phyloP scores from a whole-genome alignment of 805 yeast genomes.

The Candida patagonica region DNA sequence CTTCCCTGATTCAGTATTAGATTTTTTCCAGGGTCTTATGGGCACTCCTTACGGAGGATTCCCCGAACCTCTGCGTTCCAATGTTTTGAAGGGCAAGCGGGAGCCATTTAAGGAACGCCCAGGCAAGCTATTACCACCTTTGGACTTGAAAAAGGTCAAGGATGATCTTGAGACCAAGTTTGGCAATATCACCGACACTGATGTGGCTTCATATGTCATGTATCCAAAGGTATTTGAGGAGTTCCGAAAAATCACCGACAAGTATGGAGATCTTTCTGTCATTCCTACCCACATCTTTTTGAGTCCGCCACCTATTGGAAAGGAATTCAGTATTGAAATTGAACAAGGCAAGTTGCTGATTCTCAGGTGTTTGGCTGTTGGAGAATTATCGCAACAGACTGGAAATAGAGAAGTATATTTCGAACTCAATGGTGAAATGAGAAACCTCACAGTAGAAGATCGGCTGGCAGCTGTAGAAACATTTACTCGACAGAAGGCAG shows the following conservation, averaged over 20 bases:
- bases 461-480: constrained; percentile 78
- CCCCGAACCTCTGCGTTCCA: constrained; percentile 97
- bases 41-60: constrained; percentile 99
- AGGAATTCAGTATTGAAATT: constrained; percentile 80
- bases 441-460: constrained; percentile 89
- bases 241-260: constrained; percentile 61
- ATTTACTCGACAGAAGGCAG: constrained; percentile 84
- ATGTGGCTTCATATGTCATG: constrained; percentile 94
- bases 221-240: constrained; percentile 95
- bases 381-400: constrained; percentile 74
- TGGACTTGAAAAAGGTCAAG: constrained; percentile 63
- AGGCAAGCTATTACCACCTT: constrained; percentile 80
- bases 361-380: constrained; percentile 84
- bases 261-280: constrained; percentile 87
- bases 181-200: constrained; percentile 73
- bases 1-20: constrained; percentile 97
- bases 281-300: constrained; percentile 88
- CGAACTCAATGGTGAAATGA: constrained; percentile 96
- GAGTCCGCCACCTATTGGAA: constrained; percentile 78
- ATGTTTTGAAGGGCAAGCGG: constrained; percentile 85
- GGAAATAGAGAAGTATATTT: constrained; percentile 96
- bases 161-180: constrained; percentile 69
- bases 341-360: constrained; percentile 93
- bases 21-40: constrained; percentile 97
- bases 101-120: constrained; percentile 84